Conservation (phyloP, 805 yeast genomes). For the Candida sakaeoensis region DNA sequence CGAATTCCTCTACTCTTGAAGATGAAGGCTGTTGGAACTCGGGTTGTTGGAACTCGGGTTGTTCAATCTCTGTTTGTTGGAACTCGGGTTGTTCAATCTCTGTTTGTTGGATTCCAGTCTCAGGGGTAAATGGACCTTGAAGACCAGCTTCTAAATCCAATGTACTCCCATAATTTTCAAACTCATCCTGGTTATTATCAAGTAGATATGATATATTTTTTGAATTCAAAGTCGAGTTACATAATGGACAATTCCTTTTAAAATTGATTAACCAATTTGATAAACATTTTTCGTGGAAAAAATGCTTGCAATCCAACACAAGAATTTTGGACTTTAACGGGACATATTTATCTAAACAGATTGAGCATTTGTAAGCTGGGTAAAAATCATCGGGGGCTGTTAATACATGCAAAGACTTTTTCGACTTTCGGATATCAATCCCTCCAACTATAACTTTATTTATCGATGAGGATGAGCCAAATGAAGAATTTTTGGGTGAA, state of each 20-base stretch:
- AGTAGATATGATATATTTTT: slow-evolving; percentile 13
- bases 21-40: too few relatives aligned
- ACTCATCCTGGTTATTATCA: slow-evolving; percentile 14
- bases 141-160: slow-evolving; percentile 16
- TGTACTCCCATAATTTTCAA: slow-evolving; percentile 21
- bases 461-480: slow-evolving; percentile 23
- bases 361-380: slow-evolving; percentile 53
- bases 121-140: slow-evolving; percentile 1
- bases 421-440: slow-evolving; percentile 23
- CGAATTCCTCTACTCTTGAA: neutral
- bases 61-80: too few relatives aligned
- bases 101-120: too few relatives aligned
- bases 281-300: slow-evolving; percentile 56
- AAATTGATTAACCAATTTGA: slow-evolving; percentile 58
- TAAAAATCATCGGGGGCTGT: slow-evolving; percentile 30
- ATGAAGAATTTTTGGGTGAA: slow-evolving; percentile 14
- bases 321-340: slow-evolving; percentile 47
- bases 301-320: slow-evolving; percentile 57
- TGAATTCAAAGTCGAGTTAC: slow-evolving; percentile 34
- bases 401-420: slow-evolving; percentile 18
- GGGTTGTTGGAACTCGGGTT: too few relatives aligned
- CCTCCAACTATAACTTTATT: slow-evolving; percentile 41
- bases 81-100: too few relatives aligned
- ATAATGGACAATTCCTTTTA: slow-evolving; percentile 55
- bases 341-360: slow-evolving; percentile 53